These are phyloP conservation scores for Alternaria brassicicola DNA, from an alignment of 2,329 filamentous ascomycete genomes.

Conservation along the genomic window DNA sequence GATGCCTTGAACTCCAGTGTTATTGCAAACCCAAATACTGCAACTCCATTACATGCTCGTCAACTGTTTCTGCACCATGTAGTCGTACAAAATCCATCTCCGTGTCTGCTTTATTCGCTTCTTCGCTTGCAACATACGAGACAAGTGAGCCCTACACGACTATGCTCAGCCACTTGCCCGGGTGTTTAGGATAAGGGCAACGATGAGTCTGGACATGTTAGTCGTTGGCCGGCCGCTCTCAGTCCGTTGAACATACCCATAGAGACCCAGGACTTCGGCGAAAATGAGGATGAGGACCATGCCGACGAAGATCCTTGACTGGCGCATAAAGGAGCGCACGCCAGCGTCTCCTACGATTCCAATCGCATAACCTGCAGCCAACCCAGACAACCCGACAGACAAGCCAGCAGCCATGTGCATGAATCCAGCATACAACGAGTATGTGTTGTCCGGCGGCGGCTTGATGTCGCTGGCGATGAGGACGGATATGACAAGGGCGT, in stretches of 20 bases:
- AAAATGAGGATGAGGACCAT: constrained; percentile 99
- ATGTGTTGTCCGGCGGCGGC: constrained; percentile 69
- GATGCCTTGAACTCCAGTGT: constrained; percentile 26
- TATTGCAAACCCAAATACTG: constrained; percentile 16
- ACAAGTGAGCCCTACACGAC: neutral
- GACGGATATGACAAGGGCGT: constrained; percentile 94
- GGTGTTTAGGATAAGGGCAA: constrained; percentile 91
- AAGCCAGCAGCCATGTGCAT: constrained; percentile 92
- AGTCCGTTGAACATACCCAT: constrained; percentile 69
- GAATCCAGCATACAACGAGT: constrained; percentile 89
- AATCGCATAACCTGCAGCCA: constrained; percentile 68
- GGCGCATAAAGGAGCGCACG: constrained; percentile 93
- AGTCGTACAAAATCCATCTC: constrained; percentile 35
- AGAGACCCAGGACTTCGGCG: constrained; percentile 93
- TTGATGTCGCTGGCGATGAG: constrained; percentile 90
- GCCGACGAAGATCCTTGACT: constrained; percentile 94
- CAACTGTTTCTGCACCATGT: constrained; percentile 31
- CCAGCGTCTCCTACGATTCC: constrained; percentile 92
- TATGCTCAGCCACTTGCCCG: constrained; percentile 67
- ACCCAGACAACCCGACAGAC: constrained; percentile 64
- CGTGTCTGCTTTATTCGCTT: neutral
- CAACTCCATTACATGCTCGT: constrained; percentile 25
- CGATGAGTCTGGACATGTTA: constrained; percentile 71
- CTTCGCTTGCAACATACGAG: neutral
- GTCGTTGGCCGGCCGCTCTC: neutral